Base-by-base conservation (phyloP, 495 filamentous ascomycete species). In the Pyrenula massariospora region DNA sequence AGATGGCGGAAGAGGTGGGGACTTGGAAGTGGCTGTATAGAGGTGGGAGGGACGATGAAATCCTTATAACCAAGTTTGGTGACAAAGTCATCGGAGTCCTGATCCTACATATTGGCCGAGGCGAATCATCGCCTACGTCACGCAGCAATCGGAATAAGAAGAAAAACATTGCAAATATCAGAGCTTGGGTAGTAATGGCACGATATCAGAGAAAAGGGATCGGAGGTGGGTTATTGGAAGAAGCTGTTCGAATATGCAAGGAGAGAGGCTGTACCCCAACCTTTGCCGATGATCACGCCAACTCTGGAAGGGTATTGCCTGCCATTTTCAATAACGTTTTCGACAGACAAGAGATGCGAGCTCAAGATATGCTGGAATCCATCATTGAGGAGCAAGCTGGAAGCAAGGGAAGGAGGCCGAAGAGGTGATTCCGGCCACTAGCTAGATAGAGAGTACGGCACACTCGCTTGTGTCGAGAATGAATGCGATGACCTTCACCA, bases 181-280 rank as follows among this genome's bases (percentile, higher is more conserved):
- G 84, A 22, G 88, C 85, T 0, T 91, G 88, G 87, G 88, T 88
- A 2, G 85, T 89, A 0, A 74, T 77, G 64, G 58, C 81, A 57
- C 72, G 67, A 59, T 91, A 88, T 65, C 75, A 90, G 12, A 70
- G 78, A 3, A 73, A 74, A 54, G 89, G 89, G 0, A 68, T 94
- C 8, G 90, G 89, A 2, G 70, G 62, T 15, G 83, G 78, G 22
- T 68, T 95, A 65, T 68, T 94, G 54, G 77, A 84, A 55, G 79
- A 84, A 59, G 85, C 82, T 2, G 81, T 88, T 0, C 69, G 67
- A 56, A 56, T 85, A 50, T 73, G 76, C 55, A 74, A 78, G 59
- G 73, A 74, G 62, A 77, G 75, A 56, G 83, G 85, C 3, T 74
- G 68, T 31, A 73, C 55, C 73, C 76, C 48, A 48, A 79, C 78